These are phyloP conservation scores for Penicillium alfredii DNA, from an alignment of 495 filamentous ascomycete genomes.

Conservation along the genomic window DNA sequence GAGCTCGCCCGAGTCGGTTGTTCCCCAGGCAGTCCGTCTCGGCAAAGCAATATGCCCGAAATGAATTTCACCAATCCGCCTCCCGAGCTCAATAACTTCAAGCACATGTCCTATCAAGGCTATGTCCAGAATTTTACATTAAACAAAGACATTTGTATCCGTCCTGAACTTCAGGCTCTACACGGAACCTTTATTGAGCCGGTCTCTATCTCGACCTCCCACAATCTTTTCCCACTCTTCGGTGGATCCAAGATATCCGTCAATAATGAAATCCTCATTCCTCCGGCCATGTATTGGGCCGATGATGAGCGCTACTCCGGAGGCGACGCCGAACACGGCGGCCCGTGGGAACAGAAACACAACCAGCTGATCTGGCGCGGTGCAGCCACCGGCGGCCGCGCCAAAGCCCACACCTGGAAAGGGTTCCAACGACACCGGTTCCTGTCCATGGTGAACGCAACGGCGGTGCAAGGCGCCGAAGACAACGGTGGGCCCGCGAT, in stretches of 20 bases:
- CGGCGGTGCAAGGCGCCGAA: slow-evolving; percentile 38
- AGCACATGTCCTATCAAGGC: slow-evolving; percentile 33
- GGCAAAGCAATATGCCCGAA: slow-evolving; percentile 31
- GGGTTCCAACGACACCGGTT: slow-evolving; percentile 42
- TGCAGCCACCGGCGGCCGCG: slow-evolving; percentile 35
- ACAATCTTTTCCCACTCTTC: slow-evolving; percentile 59
- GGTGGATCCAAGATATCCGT: slow-evolving; percentile 61
- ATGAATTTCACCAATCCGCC: slow-evolving; percentile 32
- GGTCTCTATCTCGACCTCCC: slow-evolving; percentile 44
- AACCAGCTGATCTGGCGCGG: slow-evolving; percentile 47
- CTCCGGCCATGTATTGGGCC: slow-evolving; percentile 61
- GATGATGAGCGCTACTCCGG: slow-evolving; percentile 57
- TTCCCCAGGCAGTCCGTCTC: slow-evolving; percentile 46
- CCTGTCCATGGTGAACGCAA: slow-evolving; percentile 57
- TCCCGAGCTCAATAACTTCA: slow-evolving; percentile 31
- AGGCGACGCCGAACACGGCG: slow-evolving; percentile 37
- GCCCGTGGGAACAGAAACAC: slow-evolving; percentile 48
- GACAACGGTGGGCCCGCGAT: slow-evolving; percentile 6
- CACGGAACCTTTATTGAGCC: slow-evolving; percentile 64
- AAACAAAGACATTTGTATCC: slow-evolving; percentile 54
- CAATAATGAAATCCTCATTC: slow-evolving; percentile 71
- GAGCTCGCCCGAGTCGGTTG: slow-evolving; percentile 50
- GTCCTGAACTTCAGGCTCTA: slow-evolving; percentile 48
- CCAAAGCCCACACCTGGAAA: slow-evolving; percentile 23
- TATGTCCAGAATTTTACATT: slow-evolving; percentile 55